A percentile compares a stretch with the other conserved stretches of the same genome.
These are phyloP conservation scores for Sugiyamaella floridensis DNA, from an alignment of 805 yeast species.

Conservation along the genomic window DNA sequence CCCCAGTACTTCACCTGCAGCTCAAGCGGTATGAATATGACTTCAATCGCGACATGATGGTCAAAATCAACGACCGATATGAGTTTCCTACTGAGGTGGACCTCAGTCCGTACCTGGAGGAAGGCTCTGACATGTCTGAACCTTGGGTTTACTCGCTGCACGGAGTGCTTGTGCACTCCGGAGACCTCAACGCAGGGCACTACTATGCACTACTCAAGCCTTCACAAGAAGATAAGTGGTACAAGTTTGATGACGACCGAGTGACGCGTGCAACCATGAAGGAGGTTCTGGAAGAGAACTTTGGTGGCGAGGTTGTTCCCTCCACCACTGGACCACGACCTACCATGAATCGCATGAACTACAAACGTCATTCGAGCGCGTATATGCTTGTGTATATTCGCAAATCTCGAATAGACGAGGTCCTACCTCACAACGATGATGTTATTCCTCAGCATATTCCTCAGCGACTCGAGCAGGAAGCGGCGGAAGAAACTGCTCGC, in stretches of 20 bases:
- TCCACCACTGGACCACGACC: slow-evolving; percentile 18
- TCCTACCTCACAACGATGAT: slow-evolving; percentile 54
- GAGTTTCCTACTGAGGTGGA: slow-evolving; percentile 84
- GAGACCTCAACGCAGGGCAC: slow-evolving; percentile 94
- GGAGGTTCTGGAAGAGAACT: slow-evolving; percentile 88
- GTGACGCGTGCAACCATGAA: slow-evolving; percentile 79
- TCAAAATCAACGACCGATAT: slow-evolving; percentile 85
- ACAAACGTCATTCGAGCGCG: slow-evolving; percentile 85
- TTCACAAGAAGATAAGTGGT: slow-evolving; percentile 63
- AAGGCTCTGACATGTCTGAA: slow-evolving; percentile 38
- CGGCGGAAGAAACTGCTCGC: slow-evolving; percentile 45
- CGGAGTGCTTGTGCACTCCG: slow-evolving; percentile 93
- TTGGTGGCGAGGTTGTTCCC: slow-evolving; percentile 59
- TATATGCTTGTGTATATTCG: slow-evolving; percentile 93
- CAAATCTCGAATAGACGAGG: slow-evolving; percentile 46
- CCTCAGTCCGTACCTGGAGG: slow-evolving; percentile 69
- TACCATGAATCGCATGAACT: slow-evolving; percentile 35
- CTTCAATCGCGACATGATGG: slow-evolving; percentile 77
- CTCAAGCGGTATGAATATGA: slow-evolving; percentile 92
- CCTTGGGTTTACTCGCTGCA: slow-evolving; percentile 78
- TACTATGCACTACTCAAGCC: slow-evolving; percentile 94
- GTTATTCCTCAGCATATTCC: slow-evolving; percentile 67
- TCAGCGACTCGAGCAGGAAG: slow-evolving; percentile 56
- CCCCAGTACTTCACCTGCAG: slow-evolving; percentile 89
- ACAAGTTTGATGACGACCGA: slow-evolving; percentile 88